Evolutionary conservation across 164 flowering plant genomes (phyloP).

Genomic region (Vitis vinifera): DNA sequence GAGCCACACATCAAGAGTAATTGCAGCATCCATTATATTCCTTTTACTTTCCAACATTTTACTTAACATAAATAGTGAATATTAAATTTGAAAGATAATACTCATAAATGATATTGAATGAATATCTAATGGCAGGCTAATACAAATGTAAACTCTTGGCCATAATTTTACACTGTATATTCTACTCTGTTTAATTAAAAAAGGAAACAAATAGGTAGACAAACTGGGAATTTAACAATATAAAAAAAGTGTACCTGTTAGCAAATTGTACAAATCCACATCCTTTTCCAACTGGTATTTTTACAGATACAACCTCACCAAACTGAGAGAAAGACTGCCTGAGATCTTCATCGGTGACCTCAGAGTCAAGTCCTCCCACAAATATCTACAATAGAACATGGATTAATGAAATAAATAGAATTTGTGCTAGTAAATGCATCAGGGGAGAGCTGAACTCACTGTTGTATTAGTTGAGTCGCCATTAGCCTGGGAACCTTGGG

Average conservation of each 20-base stretch:
- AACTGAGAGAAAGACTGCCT: conserved; percentile 51
- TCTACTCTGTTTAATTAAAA: too few relatives aligned
- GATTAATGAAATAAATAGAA: background rate
- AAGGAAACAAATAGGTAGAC: background rate
- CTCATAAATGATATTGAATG: too few relatives aligned
- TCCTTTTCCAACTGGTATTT: conserved; percentile 64
- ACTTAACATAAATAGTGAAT: too few relatives aligned
- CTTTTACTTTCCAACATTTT: too few relatives aligned
- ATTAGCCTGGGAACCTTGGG: conserved; percentile 57
- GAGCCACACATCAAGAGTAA: too few relatives aligned
- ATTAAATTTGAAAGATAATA: too few relatives aligned
- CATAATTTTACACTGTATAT: too few relatives aligned
- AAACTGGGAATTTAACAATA: background rate
- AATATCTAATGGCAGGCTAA: too few relatives aligned
- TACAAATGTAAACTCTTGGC: too few relatives aligned
- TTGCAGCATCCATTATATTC: too few relatives aligned
- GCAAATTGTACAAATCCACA: conserved; percentile 78
- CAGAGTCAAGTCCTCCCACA: conserved; percentile 73
- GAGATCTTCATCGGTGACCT: conserved; percentile 57
- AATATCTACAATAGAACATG: conserved; percentile 39
- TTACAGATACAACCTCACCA: conserved; percentile 64
- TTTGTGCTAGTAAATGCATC: background rate
- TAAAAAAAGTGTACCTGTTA: conserved; percentile 41
- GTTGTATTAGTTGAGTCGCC: conserved; percentile 81
- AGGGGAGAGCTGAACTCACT: conserved; percentile 43